Base-by-base conservation (phyloP, 257 asterid genomes). In the Primulina huaijiensis region DNA sequence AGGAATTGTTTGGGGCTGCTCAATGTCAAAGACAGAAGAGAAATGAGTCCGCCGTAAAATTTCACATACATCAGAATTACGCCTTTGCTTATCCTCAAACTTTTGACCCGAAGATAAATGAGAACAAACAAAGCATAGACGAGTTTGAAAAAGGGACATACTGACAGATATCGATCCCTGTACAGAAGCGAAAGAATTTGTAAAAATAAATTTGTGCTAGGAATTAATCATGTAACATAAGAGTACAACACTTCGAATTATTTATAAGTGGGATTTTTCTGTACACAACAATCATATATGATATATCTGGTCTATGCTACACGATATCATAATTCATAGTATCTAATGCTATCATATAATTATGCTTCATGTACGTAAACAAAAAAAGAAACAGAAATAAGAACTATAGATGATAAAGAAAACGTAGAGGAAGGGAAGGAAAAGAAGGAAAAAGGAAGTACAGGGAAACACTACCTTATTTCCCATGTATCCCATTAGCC, bases 151-250 rank as follows among this genome's bases (percentile, higher is more conserved):
- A 61, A 92, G 83, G 29, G 98, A 85, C 95, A 90, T 87, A 66
- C 98, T 92, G 12, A 92, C 84, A 40, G 98, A 92, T 67, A 92
- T 93, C 38, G 98, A 92, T 78, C 98, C 98, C 98, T 92, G 92
- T 25, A 57, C 7, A 60, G n/a, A 31, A 58, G 20, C 11, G 58
- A 60, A 68, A 61, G n/a, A 12, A 43, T 11, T 43, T 43, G 53
- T 43, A 2, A 12, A 5, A 5, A 43, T 3, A 11, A 2, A 43
- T 11, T 1, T 8, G 50, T 12, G 53, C n/a, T 43, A 3, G 53
- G n/a, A 43, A 43, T 43, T 3, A 6, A 43, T 43, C n/a, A 11
- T 43, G 53, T 11, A 12, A 12, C 6, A 12, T 11, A 12, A 12
- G 53, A 43, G 53, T 11, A n/a, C 17, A 43, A 43, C 53, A 11